Base-by-base conservation (phyloP, 495 filamentous ascomycete species). In the Penicillium simplicissimum region DNA sequence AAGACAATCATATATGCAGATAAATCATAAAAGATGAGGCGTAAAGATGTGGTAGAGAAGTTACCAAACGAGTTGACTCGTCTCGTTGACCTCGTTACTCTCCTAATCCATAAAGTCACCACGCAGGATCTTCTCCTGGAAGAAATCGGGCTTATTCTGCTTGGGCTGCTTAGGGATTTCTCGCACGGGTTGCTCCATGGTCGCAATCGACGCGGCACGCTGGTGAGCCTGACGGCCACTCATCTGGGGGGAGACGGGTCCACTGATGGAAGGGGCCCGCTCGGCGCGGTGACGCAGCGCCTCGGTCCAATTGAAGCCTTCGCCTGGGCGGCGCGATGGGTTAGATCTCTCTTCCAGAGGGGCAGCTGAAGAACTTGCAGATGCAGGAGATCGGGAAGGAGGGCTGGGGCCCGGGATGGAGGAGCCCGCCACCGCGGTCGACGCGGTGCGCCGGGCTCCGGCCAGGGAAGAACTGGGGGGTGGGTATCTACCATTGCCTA, bases 61-160 rank as follows among this genome's bases (percentile, higher is more conserved):
- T 38, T 8, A 17, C 35, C 35, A 15, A 8, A 14, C 21, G 10
- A 31, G 23, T 19, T 8, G 23, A 28, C 6, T 33, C 23, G 28
- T 19, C 25, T 33, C 48, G 17, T 23, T 15, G 7, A 31, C 11
- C 4, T 14, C 14, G 15, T 0, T 11, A 15, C 28, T 0, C 19
- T 11, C 52, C 52, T 81, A 98, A 69, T 98, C 95, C 92, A 98
- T 97, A 69, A 98, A 97, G 67, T 98, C 95, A 35, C 95, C 95
- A 75, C 96, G 93, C 60, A 98, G 80, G 64, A 98, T 97, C 62
- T 96, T 86, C 82, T 98, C 95, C 76, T 96, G 91, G 79, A 97
- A 92, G 65, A 87, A 87, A 78, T 98, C 95, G 14, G 92, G 92
- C 71, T 91, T 88, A 58, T 81, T 85, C 60, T 85, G 82, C 71